Evolutionary conservation across 2,329 filamentous ascomycete species (phyloP).

Genomic region (Canariomyces notabilis): DNA sequence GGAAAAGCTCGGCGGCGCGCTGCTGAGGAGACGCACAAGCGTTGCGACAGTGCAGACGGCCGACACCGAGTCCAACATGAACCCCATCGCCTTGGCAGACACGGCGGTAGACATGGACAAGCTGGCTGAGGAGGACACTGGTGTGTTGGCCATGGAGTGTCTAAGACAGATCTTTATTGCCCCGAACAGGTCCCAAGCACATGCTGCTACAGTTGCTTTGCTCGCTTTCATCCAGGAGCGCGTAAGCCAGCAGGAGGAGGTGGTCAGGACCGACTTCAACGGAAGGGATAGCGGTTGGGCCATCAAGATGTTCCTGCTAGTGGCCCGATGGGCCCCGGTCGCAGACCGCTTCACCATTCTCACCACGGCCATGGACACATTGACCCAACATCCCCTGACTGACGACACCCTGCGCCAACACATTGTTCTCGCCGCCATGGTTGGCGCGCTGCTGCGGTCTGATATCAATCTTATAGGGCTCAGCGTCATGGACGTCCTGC

Average conservation of each 20-base stretch:
- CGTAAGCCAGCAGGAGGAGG: slow-evolving; percentile 45
- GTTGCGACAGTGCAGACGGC: slow-evolving; percentile 70
- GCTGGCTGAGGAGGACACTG: slow-evolving; percentile 82
- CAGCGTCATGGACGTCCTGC: slow-evolving; percentile 90
- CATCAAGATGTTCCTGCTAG: slow-evolving; percentile 71
- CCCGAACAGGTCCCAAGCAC: slow-evolving; percentile 77
- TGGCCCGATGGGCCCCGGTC: slow-evolving; percentile 84
- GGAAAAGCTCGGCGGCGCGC: slow-evolving; percentile 61
- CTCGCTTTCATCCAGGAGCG: slow-evolving; percentile 68
- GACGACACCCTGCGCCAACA: slow-evolving; percentile 71
- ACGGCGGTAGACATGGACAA: slow-evolving; percentile 84
- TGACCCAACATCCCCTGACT: slow-evolving; percentile 62
- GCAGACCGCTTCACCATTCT: slow-evolving; percentile 92
- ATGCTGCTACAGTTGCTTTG: slow-evolving; percentile 67
- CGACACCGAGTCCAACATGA: slow-evolving; percentile 63
- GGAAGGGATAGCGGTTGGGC: slow-evolving; percentile 65
- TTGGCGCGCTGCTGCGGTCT: slow-evolving; percentile 77
- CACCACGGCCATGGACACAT: slow-evolving; percentile 70
- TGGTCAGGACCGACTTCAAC: slow-evolving; percentile 46
- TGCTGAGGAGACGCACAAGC: slow-evolving; percentile 66
- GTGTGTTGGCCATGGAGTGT: slow-evolving; percentile 77
- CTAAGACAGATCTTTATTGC: slow-evolving; percentile 79
- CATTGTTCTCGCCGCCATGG: slow-evolving; percentile 68
- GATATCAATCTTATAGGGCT: slow-evolving; percentile 91
- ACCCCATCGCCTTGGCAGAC: slow-evolving; percentile 68